phyloP scores from a whole-genome alignment of 2,329 filamentous ascomycete genomes.

The Sclerotinia subarctica region DNA sequence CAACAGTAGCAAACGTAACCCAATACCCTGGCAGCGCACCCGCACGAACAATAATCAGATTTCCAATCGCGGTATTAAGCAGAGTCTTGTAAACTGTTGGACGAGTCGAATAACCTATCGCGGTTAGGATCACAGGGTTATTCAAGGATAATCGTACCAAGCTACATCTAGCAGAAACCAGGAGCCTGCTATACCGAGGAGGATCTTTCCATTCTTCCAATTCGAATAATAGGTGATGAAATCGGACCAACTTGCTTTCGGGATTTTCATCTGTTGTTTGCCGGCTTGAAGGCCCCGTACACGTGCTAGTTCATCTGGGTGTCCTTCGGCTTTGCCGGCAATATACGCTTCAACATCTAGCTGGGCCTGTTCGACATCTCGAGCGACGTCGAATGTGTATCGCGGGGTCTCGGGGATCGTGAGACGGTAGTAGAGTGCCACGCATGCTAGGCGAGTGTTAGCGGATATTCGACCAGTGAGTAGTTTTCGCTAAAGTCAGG shows the following conservation, averaged over 20 bases:
- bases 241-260: conserved; percentile 69
- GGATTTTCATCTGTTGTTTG: conserved; percentile 50
- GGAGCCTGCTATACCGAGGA: conserved; percentile 76
- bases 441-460: conserved; percentile 50
- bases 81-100: conserved; percentile 64
- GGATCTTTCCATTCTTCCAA: conserved; percentile 68
- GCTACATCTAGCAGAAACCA: conserved; percentile 73
- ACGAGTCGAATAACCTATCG: conserved; percentile 69
- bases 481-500: not conserved
- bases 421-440: conserved; percentile 78
- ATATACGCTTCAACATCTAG: conserved; percentile 74
- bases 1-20: conserved; percentile 70
- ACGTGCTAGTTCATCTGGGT: conserved; percentile 65
- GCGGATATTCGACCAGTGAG: not conserved
- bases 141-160: conserved; percentile 63
- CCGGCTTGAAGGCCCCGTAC: conserved; percentile 52
- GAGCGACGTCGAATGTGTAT: conserved; percentile 80
- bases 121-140: conserved; percentile 66
- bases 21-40: conserved; percentile 80
- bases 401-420: conserved; percentile 86
- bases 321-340: conserved; percentile 57
- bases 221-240: conserved; percentile 68
- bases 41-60: conserved; percentile 73
- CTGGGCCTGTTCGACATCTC: conserved; percentile 70
- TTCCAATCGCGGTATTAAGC: conserved; percentile 71